phyloP scores from a whole-genome alignment of 1,284 basidiomycete species.

The Marasmius tenuissimus region DNA sequence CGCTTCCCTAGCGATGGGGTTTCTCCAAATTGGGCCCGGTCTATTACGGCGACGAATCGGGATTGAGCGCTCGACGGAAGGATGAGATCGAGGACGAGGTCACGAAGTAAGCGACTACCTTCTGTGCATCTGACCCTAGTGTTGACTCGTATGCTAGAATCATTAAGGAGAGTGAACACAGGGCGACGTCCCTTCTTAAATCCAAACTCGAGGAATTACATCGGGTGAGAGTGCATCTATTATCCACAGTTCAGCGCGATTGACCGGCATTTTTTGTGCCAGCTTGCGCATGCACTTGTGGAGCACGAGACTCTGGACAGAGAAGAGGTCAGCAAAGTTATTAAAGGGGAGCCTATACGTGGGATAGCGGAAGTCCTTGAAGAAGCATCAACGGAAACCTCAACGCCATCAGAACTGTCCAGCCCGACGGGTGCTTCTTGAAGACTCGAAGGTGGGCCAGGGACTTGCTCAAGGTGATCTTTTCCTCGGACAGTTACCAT shows the following conservation, averaged over 20 bases:
- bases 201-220: slow-evolving; percentile 80
- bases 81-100: slow-evolving; percentile 87
- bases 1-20: slow-evolving; percentile 63
- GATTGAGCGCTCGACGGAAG: slow-evolving; percentile 72
- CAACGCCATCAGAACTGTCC: slow-evolving; percentile 19
- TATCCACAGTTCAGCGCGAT: slow-evolving; percentile 14
- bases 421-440: neutral
- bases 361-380: slow-evolving; percentile 63
- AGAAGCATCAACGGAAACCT: slow-evolving; percentile 41
- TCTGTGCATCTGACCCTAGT: slow-evolving; percentile 1
- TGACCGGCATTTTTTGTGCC: slow-evolving; percentile 5
- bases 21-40: slow-evolving; percentile 89
- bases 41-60: slow-evolving; percentile 72
- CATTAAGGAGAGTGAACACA: slow-evolving; percentile 71
- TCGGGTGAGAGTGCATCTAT: slow-evolving; percentile 48
- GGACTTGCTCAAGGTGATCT: too few species aligned
- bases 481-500: too few species aligned
- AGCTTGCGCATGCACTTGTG: slow-evolving; percentile 87
- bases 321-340: slow-evolving; percentile 84
- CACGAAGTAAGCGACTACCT: slow-evolving; percentile 54
- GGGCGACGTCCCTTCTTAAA: slow-evolving; percentile 70
- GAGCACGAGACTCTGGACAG: slow-evolving; percentile 92
- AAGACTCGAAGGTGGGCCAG: too few species aligned
- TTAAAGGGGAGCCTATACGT: slow-evolving; percentile 78
- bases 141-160: slow-evolving; percentile 46